These are phyloP conservation scores for Puccinia polysora DNA, from an alignment of 1,284 basidiomycete species.

Conservation along the genomic window DNA sequence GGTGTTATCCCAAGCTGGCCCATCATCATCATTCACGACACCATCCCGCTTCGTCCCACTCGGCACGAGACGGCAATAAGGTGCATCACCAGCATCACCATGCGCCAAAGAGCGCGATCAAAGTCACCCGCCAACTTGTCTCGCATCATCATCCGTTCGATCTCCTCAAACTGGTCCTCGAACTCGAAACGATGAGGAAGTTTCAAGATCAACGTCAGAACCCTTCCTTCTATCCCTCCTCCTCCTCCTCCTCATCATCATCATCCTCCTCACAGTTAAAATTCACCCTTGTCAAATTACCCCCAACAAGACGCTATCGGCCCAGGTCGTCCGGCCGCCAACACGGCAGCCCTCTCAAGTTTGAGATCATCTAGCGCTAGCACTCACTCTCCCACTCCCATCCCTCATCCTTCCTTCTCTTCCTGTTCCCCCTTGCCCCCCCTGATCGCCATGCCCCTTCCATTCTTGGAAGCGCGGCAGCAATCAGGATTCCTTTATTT, in stretches of 20 bases:
- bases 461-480: too few relatives aligned
- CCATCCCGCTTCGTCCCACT: background rate
- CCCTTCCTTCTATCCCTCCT: too few relatives aligned
- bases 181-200: slow-evolving; percentile 47
- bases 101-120: background rate
- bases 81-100: background rate
- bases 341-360: background rate
- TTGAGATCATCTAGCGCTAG: background rate
- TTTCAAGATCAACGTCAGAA: slow-evolving; percentile 48
- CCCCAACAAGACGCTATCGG: background rate
- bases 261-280: background rate
- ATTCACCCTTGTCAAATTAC: background rate
- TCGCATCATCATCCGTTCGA: slow-evolving; percentile 48
- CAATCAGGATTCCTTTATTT: too few relatives aligned
- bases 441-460: too few relatives aligned
- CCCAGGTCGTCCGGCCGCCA: background rate
- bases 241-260: too few relatives aligned
- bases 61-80: background rate
- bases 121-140: slow-evolving; percentile 38
- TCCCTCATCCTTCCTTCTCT: background rate
- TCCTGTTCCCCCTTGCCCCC: background rate
- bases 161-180: slow-evolving; percentile 47
- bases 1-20: too few relatives aligned
- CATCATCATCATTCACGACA: background rate
- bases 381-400: background rate